A percentile compares a stretch with the other conserved stretches of the same genome.
These are phyloP conservation scores for Dissoconium aciculare DNA, from an alignment of 2,329 filamentous ascomycete genomes.

Conservation along the genomic window DNA sequence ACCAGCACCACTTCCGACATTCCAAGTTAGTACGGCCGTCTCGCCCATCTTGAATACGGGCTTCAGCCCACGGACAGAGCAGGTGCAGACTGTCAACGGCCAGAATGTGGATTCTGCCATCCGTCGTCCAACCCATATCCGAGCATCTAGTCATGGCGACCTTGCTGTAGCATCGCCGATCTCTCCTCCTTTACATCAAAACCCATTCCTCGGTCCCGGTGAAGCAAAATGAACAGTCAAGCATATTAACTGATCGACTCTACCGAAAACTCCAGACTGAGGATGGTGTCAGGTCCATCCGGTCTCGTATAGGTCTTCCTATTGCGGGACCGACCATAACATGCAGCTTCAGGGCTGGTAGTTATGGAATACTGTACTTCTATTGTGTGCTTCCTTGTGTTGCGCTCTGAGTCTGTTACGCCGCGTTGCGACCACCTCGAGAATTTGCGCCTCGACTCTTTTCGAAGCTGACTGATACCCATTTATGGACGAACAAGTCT, in stretches of 20 bases:
- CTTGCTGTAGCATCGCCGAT: conserved; percentile 30
- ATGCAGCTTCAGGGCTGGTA: conserved; percentile 24
- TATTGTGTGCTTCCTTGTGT: conserved; percentile 22
- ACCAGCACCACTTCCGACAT: conserved; percentile 30
- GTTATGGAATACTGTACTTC: conserved; percentile 24
- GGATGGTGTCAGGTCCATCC: too few relatives aligned
- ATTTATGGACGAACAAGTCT: conserved; percentile 13
- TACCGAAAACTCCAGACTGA: conserved; percentile 20
- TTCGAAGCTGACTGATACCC: conserved; percentile 11
- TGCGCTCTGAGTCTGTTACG: conserved; percentile 22
- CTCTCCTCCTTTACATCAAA: conserved; percentile 20
- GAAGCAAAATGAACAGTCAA: too few relatives aligned
- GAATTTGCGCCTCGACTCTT: conserved; percentile 11
- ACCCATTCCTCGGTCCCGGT: conserved; percentile 19
- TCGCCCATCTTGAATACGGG: conserved; percentile 19
- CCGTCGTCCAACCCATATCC: conserved; percentile 29
- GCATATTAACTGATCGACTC: conserved; percentile 7
- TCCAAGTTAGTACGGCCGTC: conserved; percentile 22
- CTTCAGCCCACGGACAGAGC: conserved; percentile 22
- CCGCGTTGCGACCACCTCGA: conserved; percentile 15
- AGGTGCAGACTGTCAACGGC: conserved; percentile 29
- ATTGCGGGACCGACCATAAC: conserved; percentile 26
- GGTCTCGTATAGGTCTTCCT: too few relatives aligned
- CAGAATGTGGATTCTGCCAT: conserved; percentile 29
- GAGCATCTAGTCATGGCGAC: conserved; percentile 32